Evolutionary conservation across 495 filamentous ascomycete genomes (phyloP), one percentile per base, ranked within the genome.

Genomic region (Talaromyces borbonicus): DNA sequence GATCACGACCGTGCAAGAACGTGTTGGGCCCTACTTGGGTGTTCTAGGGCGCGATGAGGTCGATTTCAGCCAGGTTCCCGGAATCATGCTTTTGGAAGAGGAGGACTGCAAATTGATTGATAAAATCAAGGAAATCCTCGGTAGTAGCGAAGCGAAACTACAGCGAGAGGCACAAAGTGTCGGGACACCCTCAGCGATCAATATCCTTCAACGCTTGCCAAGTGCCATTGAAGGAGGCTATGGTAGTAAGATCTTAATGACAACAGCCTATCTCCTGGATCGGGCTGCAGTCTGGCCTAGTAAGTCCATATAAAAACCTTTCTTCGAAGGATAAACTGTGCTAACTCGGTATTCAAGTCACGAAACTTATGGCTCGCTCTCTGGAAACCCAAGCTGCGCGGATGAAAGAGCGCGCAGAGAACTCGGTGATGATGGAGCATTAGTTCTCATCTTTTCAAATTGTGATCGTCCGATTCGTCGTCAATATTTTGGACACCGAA

Each of bases 1-100:
- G 92, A 78, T 93, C 32, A 84, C 85, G 11, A 95, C 90, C 0
- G 83, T 98, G 8, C 92, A 98, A 61, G 89, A 96, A 60, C 84
- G 92, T 8, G 86, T 96, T 38, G 93, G 90, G 0, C 78, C 81
- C 2, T 93, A 87, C 55, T 64, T 96, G 6, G 92, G 92, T 2
- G 76, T 95, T 6, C 74, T 98, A 14, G 89, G 92, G 20, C 81
- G 79, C 35, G 87, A 94, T 38, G 74, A 85, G 3, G 75, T 87
- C 38, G 86, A 95, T 56, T 70, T 85, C 35, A 71, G 70, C 2
- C 80, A 85, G 41, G 83, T 90, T 2, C 84, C 87, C 0, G 85
- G 80, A 6, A 81, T 93, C 47, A 84, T 95, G 81, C 77, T 96
- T 23, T 75, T 98, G 11, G 88, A 95, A 57, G 85, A 90, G 8